A percentile compares a stretch with the other conserved stretches of the same genome.
These are phyloP conservation scores for Geotrichum aggregatum DNA, from an alignment of 1,139 yeast species.

Conservation along the genomic window DNA sequence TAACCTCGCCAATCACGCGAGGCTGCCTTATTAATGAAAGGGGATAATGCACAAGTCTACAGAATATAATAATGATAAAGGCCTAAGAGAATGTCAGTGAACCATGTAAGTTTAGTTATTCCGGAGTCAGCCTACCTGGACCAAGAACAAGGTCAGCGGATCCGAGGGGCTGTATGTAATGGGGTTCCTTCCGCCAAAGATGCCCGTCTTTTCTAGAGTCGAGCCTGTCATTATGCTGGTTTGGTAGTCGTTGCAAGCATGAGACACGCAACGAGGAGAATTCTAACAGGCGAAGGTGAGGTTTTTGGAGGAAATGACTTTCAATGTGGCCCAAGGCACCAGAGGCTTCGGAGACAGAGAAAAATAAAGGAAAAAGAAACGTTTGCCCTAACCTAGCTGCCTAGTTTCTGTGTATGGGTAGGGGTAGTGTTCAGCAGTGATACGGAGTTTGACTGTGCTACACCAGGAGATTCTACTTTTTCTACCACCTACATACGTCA, in stretches of 20 bases:
- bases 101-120: background rate
- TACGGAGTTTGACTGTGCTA: too few relatives aligned
- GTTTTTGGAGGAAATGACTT: conserved; percentile 1
- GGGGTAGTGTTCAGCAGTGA: too few relatives aligned
- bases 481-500: too few relatives aligned
- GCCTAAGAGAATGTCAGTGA: conserved; percentile 21
- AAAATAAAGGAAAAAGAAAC: conserved; percentile 4
- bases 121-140: conserved; percentile 45
- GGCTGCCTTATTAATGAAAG: conserved; percentile 63
- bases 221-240: conserved; percentile 18
- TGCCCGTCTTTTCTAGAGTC: conserved; percentile 28
- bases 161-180: conserved; percentile 51
- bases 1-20: conserved; percentile 71
- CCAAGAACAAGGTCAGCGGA: conserved; percentile 59
- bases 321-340: background rate
- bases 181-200: conserved; percentile 68
- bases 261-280: background rate
- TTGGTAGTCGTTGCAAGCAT: too few relatives aligned
- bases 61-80: conserved; percentile 49
- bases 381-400: background rate
- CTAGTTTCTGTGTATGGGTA: too few relatives aligned
- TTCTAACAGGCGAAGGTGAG: conserved; percentile 10
- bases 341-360: background rate
- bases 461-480: too few relatives aligned
- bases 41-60: conserved; percentile 56